Evolutionary conservation across 495 filamentous ascomycete genomes (phyloP), one percentile per base, ranked within the genome.

Genomic region (Penicillium bovifimosum): DNA sequence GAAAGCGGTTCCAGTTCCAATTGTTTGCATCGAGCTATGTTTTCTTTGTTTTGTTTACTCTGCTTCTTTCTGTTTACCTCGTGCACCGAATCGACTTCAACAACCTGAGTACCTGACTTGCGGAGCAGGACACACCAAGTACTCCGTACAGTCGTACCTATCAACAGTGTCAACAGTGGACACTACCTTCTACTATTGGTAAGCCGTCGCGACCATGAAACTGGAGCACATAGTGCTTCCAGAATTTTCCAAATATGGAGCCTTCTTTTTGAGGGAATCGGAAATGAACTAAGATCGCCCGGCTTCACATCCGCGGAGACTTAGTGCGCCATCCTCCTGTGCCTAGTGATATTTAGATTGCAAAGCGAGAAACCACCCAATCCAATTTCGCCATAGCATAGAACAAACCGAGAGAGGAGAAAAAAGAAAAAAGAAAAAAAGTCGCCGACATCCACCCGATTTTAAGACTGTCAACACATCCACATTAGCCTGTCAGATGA

Each of bases 281-380:
- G 40, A 17, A 50, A 20, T 29, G 46, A 27, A 51, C 51, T 41
- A 58, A 36, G 62, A 65, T 62, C 59, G 53, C 24, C 60, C 62
- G 62, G 62, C 52, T 65, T 65, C 24, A 17, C 60, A 58, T 61
- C 62, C 60, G 60, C 62, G 59, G 47, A 35, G 47, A 35, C 60
- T 50, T 60, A 63, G 56, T 44, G 41, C 42, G 47, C 35, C 36
- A 38, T 47, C 14, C 31, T 14, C 48, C 38, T 50, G 17, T 33
- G 29, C 9, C 48, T 50, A 41, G 48, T 35, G 18, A 50, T 13
- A 24, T 42, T 26, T 41, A 14, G 17, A 38, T 38, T 47, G 17
- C 28, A 49, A 9, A 42, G 14, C 31, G 2, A 17, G 2, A 3
- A 48, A 29, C 41, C 47, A 47, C 24, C 20, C 45, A 33, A 29